A percentile compares a stretch with the other conserved stretches of the same genome.
phyloP scores from a whole-genome alignment of 2,329 filamentous ascomycete genomes.

The Lecanicillium sp. region DNA sequence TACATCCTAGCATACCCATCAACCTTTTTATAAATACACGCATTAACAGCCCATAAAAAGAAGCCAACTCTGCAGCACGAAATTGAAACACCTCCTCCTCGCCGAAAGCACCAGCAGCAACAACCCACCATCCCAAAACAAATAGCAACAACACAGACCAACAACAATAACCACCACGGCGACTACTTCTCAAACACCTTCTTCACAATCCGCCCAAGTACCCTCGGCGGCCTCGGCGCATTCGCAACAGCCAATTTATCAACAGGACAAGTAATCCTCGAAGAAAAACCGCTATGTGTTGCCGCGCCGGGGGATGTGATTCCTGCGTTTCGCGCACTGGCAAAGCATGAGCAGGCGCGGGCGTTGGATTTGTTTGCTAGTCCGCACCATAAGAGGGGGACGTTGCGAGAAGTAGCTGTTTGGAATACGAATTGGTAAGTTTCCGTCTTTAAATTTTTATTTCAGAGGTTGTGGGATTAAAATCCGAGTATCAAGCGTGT shows the following conservation, averaged over 20 bases:
- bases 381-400: conserved; percentile 18
- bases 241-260: conserved; percentile 34
- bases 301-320: conserved; percentile 13
- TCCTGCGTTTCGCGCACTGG: conserved; percentile 29
- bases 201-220: conserved; percentile 32
- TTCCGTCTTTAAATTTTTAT: neutral
- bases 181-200: conserved; percentile 25
- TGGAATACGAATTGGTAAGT: conserved; percentile 40
- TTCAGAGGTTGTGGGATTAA: conserved; percentile 1
- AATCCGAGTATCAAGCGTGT: too few species aligned
- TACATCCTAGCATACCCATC: neutral
- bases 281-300: conserved; percentile 35
- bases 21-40: neutral
- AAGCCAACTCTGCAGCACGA: neutral
- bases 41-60: too few species aligned
- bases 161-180: neutral
- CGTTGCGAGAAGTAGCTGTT: conserved; percentile 25
- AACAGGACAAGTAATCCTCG: conserved; percentile 31
- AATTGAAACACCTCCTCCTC: too few species aligned
- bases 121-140: too few species aligned
- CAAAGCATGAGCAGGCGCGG: conserved; percentile 15
- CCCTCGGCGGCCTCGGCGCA: conserved; percentile 35
- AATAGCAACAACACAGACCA: neutral
- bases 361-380: conserved; percentile 31
- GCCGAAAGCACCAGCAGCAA: too few species aligned